Evolutionary conservation across 805 yeast genomes (phyloP).

Genomic region (Cyberlindnera americana): DNA sequence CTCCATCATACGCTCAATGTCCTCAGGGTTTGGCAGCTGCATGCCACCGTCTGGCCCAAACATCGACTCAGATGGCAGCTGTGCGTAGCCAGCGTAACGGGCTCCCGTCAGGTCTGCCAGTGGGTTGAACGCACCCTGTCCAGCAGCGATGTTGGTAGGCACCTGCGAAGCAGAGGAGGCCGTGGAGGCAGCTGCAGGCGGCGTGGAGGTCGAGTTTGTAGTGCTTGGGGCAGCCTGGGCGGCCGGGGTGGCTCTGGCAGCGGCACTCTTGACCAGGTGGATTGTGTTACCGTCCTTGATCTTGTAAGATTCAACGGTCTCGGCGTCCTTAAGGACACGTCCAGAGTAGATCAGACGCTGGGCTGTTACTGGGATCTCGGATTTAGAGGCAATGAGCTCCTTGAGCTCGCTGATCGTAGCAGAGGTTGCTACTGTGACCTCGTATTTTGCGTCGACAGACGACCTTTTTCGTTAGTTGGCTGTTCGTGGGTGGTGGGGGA

Average conservation of each 20-base stretch:
- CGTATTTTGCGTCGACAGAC: conserved; percentile 78
- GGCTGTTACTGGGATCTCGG: conserved; percentile 68
- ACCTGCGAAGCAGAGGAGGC: conserved; percentile 44
- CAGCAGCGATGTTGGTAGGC: conserved; percentile 83
- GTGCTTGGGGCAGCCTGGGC: conserved; percentile 11
- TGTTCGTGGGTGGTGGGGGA: too few relatives aligned
- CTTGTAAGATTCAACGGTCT: conserved; percentile 70
- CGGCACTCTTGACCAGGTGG: conserved; percentile 85
- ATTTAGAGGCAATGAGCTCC: conserved; percentile 51
- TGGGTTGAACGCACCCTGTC: conserved; percentile 85
- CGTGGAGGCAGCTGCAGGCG: conserved; percentile 15
- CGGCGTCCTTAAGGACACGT: conserved; percentile 82
- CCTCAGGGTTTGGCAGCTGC: conserved; percentile 67
- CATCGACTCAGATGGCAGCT: conserved; percentile 81
- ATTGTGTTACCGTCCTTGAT: conserved; percentile 83
- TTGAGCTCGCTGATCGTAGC: conserved; percentile 69
- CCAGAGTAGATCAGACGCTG: conserved; percentile 94
- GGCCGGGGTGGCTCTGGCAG: conserved; percentile 34
- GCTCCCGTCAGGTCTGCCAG: conserved; percentile 93
- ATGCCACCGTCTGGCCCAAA: conserved; percentile 96
- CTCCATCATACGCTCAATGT: conserved; percentile 69
- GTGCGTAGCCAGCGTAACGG: conserved; percentile 88
- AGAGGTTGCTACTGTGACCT: conserved; percentile 50
- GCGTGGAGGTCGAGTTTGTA: conserved; percentile 1
- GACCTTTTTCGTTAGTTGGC: conserved; percentile 19